phyloP scores from a whole-genome alignment of 176 grass and related monocot species.

The Juncus effusus region DNA sequence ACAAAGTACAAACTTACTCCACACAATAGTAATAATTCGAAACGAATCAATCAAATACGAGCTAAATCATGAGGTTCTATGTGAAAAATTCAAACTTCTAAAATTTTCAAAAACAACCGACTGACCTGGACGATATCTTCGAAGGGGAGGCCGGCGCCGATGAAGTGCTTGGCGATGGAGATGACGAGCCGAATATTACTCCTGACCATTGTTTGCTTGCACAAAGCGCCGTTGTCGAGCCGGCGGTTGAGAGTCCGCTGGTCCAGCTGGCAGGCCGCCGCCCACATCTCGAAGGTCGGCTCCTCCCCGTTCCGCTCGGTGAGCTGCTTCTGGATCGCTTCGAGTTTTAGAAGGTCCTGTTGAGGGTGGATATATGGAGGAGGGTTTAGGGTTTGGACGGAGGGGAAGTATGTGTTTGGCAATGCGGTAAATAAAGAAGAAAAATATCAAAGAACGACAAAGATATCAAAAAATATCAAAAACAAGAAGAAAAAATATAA shows the following conservation, averaged over 20 bases:
- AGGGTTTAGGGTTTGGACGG: background rate
- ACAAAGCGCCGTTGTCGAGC: conserved; percentile 51
- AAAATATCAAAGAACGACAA: background rate
- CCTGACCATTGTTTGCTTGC: conserved; percentile 77
- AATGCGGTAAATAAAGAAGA: background rate
- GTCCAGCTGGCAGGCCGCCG: conserved; percentile 52
- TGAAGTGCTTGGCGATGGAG: conserved; percentile 74
- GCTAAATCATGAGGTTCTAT: background rate
- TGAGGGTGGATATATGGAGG: conserved; percentile 24
- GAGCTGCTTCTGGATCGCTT: conserved; percentile 44
- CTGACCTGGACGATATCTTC: conserved; percentile 90
- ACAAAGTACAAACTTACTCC: background rate
- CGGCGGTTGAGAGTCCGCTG: conserved; percentile 44
- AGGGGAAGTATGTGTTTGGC: conserved; percentile 6
- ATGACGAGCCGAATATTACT: conserved; percentile 84
- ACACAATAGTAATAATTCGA: background rate
- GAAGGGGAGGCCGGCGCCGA: conserved; percentile 46
- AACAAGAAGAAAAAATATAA: no score
- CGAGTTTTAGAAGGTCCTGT: conserved; percentile 74
- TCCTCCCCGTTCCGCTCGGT: conserved; percentile 37
- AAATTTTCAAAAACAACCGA: background rate
- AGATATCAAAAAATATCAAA: no score
- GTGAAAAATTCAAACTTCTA: conserved; percentile 3
- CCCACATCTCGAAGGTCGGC: conserved; percentile 76
- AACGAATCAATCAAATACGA: background rate